Base-by-base conservation (phyloP, 2,329 filamentous ascomycete species). In the Penicillium sumatraense region DNA sequence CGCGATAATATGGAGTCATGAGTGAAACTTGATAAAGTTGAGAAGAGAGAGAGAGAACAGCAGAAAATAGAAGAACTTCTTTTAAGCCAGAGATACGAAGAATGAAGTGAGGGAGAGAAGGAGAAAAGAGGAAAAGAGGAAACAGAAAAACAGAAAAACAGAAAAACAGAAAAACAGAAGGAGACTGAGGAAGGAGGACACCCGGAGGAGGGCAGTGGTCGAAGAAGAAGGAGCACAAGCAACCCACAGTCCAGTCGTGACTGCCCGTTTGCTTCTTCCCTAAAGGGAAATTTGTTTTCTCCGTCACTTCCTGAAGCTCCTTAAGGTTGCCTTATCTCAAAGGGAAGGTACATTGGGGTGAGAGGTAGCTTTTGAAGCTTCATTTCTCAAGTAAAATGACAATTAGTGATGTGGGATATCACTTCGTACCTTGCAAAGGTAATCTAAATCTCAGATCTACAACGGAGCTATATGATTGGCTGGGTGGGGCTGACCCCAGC, bases 401-500 rank as follows among this genome's bases (percentile, higher is more conserved):
- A n/a, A n/a, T n/a, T n/a, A n/a, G n/a, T n/a, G n/a, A n/a, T n/a
- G n/a, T n/a, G n/a, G n/a, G n/a, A n/a, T n/a, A n/a, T n/a, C n/a
- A n/a, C n/a, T n/a, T 42, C 20, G 18, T 21, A 10, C 11, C 16
- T 8, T n/a, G n/a, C n/a, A n/a, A n/a, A n/a, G n/a, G 10, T n/a
- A n/a, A 36, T 51, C 26, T 21, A 18, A 44, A 16, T 27, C 16
- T 13, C 38, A 51, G 20, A 52, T 52, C 41, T 52, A 52, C 21
- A 46, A 38, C 20, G 11, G 11, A 10, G 49, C 31, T 14, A 52
- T 45, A 8, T 53, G 54, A 57, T 57, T 57, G 54, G 54, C 35
- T 16, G 21, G 23, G n/a, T 14, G 20, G 36, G 26, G 36, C 20
- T 18, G 40, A 36, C 40, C 41, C 49, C 42, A 20, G 49, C 40